Conservation (phyloP, 805 yeast species). For the Saccharomycopsis fodiens region DNA sequence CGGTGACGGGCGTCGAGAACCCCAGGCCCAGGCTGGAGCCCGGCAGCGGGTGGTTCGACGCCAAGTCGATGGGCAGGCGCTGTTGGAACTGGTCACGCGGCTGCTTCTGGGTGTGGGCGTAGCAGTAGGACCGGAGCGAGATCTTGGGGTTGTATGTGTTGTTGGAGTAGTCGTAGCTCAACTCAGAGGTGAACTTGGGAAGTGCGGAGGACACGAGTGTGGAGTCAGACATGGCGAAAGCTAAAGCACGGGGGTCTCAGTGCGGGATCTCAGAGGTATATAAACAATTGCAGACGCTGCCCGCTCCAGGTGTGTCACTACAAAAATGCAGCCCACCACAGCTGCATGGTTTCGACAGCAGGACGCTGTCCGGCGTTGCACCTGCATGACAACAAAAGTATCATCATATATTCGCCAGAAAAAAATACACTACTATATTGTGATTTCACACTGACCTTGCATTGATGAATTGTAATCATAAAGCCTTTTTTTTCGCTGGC, state of each 20-base stretch:
- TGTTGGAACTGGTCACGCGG: not conserved
- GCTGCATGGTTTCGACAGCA: not conserved
- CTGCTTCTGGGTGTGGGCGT: slow-evolving; percentile 1
- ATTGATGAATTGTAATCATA: too few species aligned
- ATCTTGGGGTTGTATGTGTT: slow-evolving; percentile 20
- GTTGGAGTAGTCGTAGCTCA: slow-evolving; percentile 17
- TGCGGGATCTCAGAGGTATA: not conserved
- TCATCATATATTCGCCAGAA: too few species aligned
- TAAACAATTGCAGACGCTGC: not conserved
- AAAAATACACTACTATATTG: too few species aligned
- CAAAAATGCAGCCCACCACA: not conserved
- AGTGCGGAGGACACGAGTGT: not conserved
- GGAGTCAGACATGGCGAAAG: not conserved
- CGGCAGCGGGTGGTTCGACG: not conserved
- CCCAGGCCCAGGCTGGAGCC: not conserved
- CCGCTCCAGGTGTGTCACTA: not conserved
- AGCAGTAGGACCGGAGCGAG: slow-evolving; percentile 19
- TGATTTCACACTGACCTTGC: too few species aligned
- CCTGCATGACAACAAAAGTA: too few species aligned
- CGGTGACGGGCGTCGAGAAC: not conserved
- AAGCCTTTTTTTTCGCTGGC: too few species aligned
- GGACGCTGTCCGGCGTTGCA: too few species aligned
- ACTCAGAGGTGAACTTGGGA: slow-evolving; percentile 14
- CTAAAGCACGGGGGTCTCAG: too few species aligned
- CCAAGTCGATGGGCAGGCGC: not conserved